phyloP scores from a whole-genome alignment of 2,329 filamentous ascomycete species.

The Geosmithia putterillii region DNA sequence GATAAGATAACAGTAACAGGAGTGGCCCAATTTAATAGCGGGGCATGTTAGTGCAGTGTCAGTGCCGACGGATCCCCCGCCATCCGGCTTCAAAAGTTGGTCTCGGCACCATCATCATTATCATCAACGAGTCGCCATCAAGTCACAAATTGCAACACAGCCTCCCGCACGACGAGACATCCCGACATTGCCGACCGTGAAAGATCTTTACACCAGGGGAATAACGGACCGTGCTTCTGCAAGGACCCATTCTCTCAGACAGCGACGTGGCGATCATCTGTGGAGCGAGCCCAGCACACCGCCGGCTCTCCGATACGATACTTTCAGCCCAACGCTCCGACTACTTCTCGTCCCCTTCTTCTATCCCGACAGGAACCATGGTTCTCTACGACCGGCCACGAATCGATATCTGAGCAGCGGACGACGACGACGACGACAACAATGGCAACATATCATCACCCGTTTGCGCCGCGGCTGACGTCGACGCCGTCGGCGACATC shows the following conservation, averaged over 20 bases:
- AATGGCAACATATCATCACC: neutral
- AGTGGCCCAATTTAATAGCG: neutral
- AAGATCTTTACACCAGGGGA: too few relatives aligned
- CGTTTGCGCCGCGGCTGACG: slow-evolving; percentile 16
- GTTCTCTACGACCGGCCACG: neutral
- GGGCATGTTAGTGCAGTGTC: neutral
- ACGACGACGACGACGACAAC: too few relatives aligned
- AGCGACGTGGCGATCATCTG: neutral
- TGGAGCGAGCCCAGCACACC: neutral
- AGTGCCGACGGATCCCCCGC: neutral
- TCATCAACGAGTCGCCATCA: neutral
- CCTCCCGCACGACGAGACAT: too few relatives aligned
- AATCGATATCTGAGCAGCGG: neutral
- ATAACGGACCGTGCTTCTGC: neutral
- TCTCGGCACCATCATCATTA: neutral
- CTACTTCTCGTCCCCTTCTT: neutral
- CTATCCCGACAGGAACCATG: neutral
- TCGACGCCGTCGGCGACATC: slow-evolving; percentile 20
- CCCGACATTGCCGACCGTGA: too few relatives aligned
- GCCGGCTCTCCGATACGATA: neutral
- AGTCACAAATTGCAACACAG: neutral
- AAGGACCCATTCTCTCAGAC: neutral
- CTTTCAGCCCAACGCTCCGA: neutral
- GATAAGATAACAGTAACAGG: neutral
- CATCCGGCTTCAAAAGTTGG: neutral